Evolutionary conservation across 768 basidiomycete species (phyloP).

Genomic region (Dacryopinax primogenitus): DNA sequence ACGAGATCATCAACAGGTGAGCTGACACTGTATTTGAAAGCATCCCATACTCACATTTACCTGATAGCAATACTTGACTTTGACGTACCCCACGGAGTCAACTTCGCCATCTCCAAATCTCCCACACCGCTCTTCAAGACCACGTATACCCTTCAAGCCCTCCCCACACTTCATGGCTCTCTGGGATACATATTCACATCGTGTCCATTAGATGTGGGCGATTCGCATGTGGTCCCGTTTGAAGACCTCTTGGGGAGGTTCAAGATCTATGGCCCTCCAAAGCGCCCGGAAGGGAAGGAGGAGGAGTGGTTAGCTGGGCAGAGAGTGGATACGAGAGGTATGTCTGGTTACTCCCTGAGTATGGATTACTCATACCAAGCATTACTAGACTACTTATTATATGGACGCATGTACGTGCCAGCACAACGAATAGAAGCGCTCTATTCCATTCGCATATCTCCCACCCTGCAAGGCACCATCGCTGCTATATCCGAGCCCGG

Average conservation of each 20-base stretch:
- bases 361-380: conserved; percentile 14
- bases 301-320: conserved; percentile 76
- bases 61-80: conserved; percentile 82
- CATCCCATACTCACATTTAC: conserved; percentile 6
- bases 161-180: conserved; percentile 85
- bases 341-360: conserved; percentile 16
- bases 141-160: conserved; percentile 81
- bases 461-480: conserved; percentile 68
- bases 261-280: conserved; percentile 68
- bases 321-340: conserved; percentile 63
- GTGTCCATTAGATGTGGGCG: conserved; percentile 60
- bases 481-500: conserved; percentile 64
- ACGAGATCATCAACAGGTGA: conserved; percentile 80
- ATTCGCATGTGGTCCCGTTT: conserved; percentile 59
- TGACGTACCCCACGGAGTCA: conserved; percentile 64
- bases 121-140: conserved; percentile 83
- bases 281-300: conserved; percentile 59
- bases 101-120: conserved; percentile 72
- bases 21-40: conserved; percentile 12
- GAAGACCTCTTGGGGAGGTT: conserved; percentile 86
- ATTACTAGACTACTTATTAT: conserved; percentile 72
- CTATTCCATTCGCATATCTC: conserved; percentile 66
- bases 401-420: conserved; percentile 83
- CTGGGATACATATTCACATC: conserved; percentile 89
- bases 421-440: conserved; percentile 79